Conservation (phyloP, 176 grass and related monocot species). For the Elymus sibiricus region DNA sequence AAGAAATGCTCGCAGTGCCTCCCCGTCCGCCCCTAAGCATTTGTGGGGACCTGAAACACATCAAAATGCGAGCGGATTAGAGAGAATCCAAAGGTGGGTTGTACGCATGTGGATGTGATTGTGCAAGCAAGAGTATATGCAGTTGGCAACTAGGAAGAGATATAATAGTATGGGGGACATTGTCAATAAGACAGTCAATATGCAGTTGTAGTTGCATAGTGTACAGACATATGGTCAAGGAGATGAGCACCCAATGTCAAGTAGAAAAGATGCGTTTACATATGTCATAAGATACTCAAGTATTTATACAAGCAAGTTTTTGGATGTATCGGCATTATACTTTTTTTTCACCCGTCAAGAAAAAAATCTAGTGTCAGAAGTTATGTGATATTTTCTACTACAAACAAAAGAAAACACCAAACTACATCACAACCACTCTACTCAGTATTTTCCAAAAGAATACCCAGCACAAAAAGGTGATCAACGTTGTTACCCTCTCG, state of each 20-base stretch:
- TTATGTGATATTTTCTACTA: background rate
- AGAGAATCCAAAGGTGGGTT: slow-evolving; percentile 47
- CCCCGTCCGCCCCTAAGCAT: background rate
- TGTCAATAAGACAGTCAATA: background rate
- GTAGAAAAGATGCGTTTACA: background rate
- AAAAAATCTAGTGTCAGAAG: background rate
- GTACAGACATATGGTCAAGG: background rate
- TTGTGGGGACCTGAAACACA: slow-evolving; percentile 42
- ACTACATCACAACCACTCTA: background rate
- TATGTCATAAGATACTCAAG: background rate
- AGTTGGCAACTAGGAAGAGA: slow-evolving; percentile 29
- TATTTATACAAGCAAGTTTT: background rate
- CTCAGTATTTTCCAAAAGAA: background rate
- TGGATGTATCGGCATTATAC: background rate
- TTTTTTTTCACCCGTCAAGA: background rate
- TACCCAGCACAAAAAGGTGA: background rate
- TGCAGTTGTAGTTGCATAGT: background rate
- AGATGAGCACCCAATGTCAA: background rate
- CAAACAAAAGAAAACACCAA: background rate
- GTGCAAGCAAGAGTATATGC: slow-evolving; percentile 35
- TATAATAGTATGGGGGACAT: background rate
- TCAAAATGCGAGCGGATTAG: slow-evolving; percentile 40
- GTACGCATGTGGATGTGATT: slow-evolving; percentile 50
- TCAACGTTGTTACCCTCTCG: background rate
- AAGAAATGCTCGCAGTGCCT: slow-evolving; percentile 15